Conservation (phyloP, 768 basidiomycete genomes). For the Agrocybe praecox region DNA sequence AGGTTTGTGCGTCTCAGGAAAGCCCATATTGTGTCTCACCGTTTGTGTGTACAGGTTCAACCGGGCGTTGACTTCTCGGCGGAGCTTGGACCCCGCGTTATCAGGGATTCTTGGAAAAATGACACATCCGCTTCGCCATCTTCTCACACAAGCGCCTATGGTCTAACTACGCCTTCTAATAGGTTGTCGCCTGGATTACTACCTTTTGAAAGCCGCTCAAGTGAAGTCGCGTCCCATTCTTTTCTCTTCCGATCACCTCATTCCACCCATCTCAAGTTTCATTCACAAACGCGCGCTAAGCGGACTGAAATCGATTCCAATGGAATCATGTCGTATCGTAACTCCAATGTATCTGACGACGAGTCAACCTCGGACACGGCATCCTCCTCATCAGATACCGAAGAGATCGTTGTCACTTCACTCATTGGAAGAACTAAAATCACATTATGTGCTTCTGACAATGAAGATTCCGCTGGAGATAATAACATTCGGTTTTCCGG, state of each 20-base stretch:
- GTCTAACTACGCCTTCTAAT: slow-evolving; percentile 7
- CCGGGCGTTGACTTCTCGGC: slow-evolving; percentile 64
- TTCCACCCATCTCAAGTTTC: slow-evolving; percentile 33
- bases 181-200: slow-evolving; percentile 10
- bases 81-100: slow-evolving; percentile 62
- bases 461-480: slow-evolving; percentile 28
- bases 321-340: slow-evolving; percentile 11
- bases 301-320: slow-evolving; percentile 14
- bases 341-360: slow-evolving; percentile 19
- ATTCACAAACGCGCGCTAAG: slow-evolving; percentile 19
- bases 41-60: slow-evolving; percentile 45
- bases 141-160: slow-evolving; percentile 6
- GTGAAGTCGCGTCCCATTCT: background rate
- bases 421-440: slow-evolving; percentile 36
- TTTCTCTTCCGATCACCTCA: slow-evolving; percentile 13
- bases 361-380: slow-evolving; percentile 22
- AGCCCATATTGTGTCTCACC: background rate
- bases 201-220: slow-evolving; percentile 15
- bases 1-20: slow-evolving; percentile 31
- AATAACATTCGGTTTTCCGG: slow-evolving; percentile 61
- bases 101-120: slow-evolving; percentile 66
- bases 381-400: slow-evolving; percentile 31
- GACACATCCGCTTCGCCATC: slow-evolving; percentile 4
- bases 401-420: slow-evolving; percentile 34
- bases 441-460: slow-evolving; percentile 36